A percentile compares a stretch with the other conserved stretches of the same genome.
Evolutionary conservation across 306 rosid genomes (phyloP).

Genomic region (Ormosia emarginata): DNA sequence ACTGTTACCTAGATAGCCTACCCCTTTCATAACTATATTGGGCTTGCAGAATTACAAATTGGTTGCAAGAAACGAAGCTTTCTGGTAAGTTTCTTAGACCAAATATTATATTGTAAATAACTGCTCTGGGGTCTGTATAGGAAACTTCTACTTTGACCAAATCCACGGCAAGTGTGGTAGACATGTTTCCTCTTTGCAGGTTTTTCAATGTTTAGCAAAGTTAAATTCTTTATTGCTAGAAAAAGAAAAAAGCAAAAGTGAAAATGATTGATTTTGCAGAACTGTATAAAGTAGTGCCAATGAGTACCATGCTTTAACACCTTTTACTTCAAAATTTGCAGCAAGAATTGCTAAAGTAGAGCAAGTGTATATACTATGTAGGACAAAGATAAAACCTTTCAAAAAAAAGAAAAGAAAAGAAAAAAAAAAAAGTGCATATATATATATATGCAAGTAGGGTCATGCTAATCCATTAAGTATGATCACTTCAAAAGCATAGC

Average conservation of each 20-base stretch:
- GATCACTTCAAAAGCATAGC: neutral
- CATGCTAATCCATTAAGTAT: neutral
- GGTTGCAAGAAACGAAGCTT: neutral
- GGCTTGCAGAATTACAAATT: neutral
- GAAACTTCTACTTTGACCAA: conserved; percentile 33
- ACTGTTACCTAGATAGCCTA: neutral
- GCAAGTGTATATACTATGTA: neutral
- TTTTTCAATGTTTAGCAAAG: conserved; percentile 16
- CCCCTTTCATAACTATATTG: neutral
- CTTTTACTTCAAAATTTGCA: neutral
- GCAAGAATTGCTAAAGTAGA: neutral
- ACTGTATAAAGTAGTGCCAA: conserved; percentile 3
- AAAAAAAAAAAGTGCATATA: neutral
- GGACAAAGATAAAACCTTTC: neutral
- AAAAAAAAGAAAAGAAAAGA: too few species aligned
- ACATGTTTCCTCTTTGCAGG: conserved; percentile 22
- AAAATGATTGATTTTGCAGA: conserved; percentile 20
- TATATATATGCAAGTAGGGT: neutral
- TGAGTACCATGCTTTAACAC: neutral
- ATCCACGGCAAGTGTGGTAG: conserved; percentile 16
- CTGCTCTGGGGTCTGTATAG: neutral
- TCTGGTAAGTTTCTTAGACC: neutral
- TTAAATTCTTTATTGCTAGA: neutral
- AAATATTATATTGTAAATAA: neutral
- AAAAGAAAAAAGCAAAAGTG: conserved; percentile 14